Evolutionary conservation across 192 early-diverging fungal species (phyloP), one percentile per base, ranked within the genome.

Genomic region (Coemansia sp.): DNA sequence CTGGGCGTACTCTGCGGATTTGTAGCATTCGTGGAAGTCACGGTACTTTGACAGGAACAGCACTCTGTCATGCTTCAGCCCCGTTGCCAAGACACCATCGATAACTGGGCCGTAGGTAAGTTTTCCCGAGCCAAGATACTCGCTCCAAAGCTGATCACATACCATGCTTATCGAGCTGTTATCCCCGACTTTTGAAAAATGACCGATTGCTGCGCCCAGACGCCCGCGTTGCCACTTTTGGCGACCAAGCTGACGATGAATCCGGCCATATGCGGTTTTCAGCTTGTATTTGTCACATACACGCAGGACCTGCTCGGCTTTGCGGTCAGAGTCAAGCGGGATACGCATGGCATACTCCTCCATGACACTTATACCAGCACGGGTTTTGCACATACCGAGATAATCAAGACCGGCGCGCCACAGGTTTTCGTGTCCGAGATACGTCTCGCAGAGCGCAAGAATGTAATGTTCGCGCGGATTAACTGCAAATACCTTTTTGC

Each of bases 381-480:
- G 36, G 0, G 68, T 62, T 8, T 56, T 28, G n/a, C 67, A 45
- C 55, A 71, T 36, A 0, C 76, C 81, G 3, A 85, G 62, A 52
- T 88, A 88, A 38, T 87, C 85, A 14, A 88, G 48, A 0, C 68
- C 84, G 7, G 83, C 75, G 10, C 77, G 73, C 87, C 87, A 83
- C 66, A 87, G 20, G 60, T 74, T 65, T 65, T 79, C 81, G 67
- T 73, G 52, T 25, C 49, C 32, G 48, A 75, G 0, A 32, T 83
- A 75, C 28, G 32, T 12, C 54, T 83, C 77, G 29, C 70, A 75
- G 22, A 70, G 59, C 10, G 60, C 61, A 50, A 77, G 16, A 7
- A 83, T 38, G 22, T 74, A 82, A 45, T 77, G 69, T 42, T 69
- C 80, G 52, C 75, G 72, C 48, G 73, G 77, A 3, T 82, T 70